phyloP scores from a whole-genome alignment of 805 yeast species.

The Lipomyces yamadae region DNA sequence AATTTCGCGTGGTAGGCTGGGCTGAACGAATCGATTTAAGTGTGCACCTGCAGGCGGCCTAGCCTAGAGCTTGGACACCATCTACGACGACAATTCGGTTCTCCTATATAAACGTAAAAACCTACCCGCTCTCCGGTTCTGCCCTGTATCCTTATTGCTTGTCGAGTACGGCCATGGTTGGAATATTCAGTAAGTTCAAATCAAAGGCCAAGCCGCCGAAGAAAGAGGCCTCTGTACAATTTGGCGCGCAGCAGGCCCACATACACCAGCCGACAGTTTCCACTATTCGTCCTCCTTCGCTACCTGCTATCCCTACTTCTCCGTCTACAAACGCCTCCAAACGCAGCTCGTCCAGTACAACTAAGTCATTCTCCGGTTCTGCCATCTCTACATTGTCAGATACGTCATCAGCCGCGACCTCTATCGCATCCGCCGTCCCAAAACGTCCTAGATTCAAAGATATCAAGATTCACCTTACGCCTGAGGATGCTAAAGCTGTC shows the following conservation, averaged over 20 bases:
- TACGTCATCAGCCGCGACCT: neutral
- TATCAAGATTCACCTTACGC: constrained; percentile 31
- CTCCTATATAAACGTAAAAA: neutral
- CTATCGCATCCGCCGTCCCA: neutral
- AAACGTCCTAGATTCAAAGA: constrained; percentile 16
- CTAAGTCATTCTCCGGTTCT: constrained; percentile 3
- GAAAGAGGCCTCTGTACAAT: neutral
- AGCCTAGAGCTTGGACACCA: no score
- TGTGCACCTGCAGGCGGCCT: no score
- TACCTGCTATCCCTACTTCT: neutral
- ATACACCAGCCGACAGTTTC: neutral
- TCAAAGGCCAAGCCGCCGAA: neutral
- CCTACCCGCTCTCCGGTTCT: neutral
- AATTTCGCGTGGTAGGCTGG: neutral
- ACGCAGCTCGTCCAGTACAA: constrained; percentile 10
- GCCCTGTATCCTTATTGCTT: neutral
- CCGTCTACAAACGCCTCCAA: constrained; percentile 4
- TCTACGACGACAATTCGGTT: no score
- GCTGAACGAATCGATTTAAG: no score
- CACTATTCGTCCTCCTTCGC: neutral
- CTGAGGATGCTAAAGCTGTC: constrained; percentile 34
- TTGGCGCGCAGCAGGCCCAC: neutral
- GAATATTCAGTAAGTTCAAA: neutral
- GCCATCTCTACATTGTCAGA: constrained; percentile 14
- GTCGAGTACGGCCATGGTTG: neutral